Evolutionary conservation across 257 asterid species (phyloP).

Genomic region (Petrea volubilis): DNA sequence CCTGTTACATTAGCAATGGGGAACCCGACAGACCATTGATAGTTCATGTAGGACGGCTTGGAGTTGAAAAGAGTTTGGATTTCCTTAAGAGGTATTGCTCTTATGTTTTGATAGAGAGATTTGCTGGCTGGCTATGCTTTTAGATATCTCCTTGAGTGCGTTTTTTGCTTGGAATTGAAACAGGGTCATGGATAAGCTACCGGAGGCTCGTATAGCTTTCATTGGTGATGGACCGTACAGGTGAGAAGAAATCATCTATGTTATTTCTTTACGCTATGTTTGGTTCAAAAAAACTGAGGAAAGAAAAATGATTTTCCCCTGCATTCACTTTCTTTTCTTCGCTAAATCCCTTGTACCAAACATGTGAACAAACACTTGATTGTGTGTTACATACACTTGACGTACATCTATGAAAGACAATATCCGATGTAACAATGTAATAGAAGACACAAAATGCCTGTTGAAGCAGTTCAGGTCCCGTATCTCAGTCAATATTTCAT

Average conservation of each 20-base stretch:
- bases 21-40: constrained; percentile 89
- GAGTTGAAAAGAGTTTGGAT: constrained; percentile 95
- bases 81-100: constrained; percentile 67
- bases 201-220: constrained; percentile 88
- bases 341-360: too few relatives aligned
- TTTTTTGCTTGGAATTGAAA: constrained; percentile 28
- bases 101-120: constrained; percentile 5
- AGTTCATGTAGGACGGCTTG: constrained; percentile 91
- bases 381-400: too few relatives aligned
- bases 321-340: too few relatives aligned
- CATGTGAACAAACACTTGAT: too few relatives aligned
- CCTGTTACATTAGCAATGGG: constrained; percentile 55
- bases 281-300: too few relatives aligned
- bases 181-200: constrained; percentile 92
- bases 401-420: too few relatives aligned
- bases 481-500: too few relatives aligned
- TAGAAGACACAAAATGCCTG: too few relatives aligned
- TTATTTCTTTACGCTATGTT: background rate
- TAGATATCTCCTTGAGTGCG: background rate
- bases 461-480: too few relatives aligned
- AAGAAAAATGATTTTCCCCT: too few relatives aligned
- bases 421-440: too few relatives aligned
- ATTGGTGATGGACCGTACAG: constrained; percentile 95
- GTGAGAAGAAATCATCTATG: constrained; percentile 38
- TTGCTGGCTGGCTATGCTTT: background rate